Evolutionary conservation across 768 basidiomycete genomes (phyloP).

Genomic region (Boletus huronensis): DNA sequence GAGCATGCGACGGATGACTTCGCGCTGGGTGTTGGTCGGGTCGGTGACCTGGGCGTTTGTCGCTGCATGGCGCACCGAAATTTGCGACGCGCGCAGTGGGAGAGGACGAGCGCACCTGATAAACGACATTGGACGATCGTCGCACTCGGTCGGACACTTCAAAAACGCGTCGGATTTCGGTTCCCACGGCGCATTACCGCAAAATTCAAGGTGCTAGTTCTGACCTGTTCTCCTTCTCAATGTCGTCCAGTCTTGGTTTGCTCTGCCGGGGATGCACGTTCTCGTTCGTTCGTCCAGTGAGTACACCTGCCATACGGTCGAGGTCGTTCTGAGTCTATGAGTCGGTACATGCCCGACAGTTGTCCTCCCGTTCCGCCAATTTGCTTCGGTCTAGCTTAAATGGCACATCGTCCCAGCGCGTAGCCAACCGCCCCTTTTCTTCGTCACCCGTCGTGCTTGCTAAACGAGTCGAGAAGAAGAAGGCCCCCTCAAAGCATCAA

Average conservation of each 20-base stretch:
- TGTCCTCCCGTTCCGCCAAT: slow-evolving; percentile 36
- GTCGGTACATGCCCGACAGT: slow-evolving; percentile 20
- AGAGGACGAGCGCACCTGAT: slow-evolving; percentile 34
- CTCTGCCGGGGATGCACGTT: slow-evolving; percentile 27
- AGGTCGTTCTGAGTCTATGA: background rate
- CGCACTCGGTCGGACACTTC: background rate
- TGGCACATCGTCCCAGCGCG: background rate
- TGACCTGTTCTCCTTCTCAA: background rate
- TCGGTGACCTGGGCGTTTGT: slow-evolving; percentile 25
- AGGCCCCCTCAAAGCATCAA: slow-evolving; percentile 66
- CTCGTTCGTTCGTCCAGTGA: slow-evolving; percentile 17
- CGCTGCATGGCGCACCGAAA: slow-evolving; percentile 42
- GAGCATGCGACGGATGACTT: slow-evolving; percentile 72
- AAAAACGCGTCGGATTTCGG: background rate
- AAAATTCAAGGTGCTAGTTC: background rate
- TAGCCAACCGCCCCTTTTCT: slow-evolving; percentile 41
- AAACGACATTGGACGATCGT: slow-evolving; percentile 36
- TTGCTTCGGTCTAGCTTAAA: background rate
- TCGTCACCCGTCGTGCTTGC: slow-evolving; percentile 45
- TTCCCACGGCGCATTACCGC: slow-evolving; percentile 25
- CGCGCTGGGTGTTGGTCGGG: slow-evolving; percentile 56
- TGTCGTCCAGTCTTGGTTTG: slow-evolving; percentile 21
- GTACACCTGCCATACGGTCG: background rate
- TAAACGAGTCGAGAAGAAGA: slow-evolving; percentile 49
- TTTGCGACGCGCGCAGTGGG: slow-evolving; percentile 33